Conservation (phyloP, 345 rosid species). For the Turnera subulata region DNA sequence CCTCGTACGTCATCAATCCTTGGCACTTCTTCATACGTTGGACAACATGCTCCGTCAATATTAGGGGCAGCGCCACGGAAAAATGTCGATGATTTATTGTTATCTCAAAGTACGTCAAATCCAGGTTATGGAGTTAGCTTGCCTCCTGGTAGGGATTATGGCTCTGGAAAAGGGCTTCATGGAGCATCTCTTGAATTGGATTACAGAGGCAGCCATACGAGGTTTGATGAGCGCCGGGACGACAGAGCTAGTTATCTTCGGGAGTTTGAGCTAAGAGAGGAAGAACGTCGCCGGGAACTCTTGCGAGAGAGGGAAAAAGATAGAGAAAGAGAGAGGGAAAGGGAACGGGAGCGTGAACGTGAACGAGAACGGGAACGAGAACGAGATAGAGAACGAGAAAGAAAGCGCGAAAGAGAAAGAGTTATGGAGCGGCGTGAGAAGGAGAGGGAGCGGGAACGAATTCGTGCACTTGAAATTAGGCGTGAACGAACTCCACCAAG, state of each 20-base stretch:
- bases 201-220: constrained; percentile 55
- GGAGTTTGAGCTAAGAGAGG: constrained; percentile 90
- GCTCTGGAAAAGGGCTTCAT: constrained; percentile 79
- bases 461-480: constrained; percentile 55
- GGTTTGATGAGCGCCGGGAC: constrained; percentile 76
- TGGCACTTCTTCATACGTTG: constrained; percentile 60
- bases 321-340: constrained; percentile 51
- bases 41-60: constrained; percentile 70
- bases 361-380: constrained; percentile 18
- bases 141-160: constrained; percentile 98
- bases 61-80: constrained; percentile 90
- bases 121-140: constrained; percentile 99
- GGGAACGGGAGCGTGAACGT: constrained; percentile 40
- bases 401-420: constrained; percentile 61
- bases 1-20: constrained; percentile 60
- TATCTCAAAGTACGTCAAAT: constrained; percentile 63
- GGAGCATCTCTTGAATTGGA: constrained; percentile 61
- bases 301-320: constrained; percentile 82
- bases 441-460: constrained; percentile 77
- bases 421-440: constrained; percentile 66
- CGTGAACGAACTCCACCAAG: constrained; percentile 65
- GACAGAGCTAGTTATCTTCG: constrained; percentile 90
- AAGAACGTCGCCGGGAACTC: constrained; percentile 77
- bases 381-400: constrained; percentile 31
- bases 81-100: constrained; percentile 70